phyloP scores from a whole-genome alignment of 208 protist genomes.

The Trypanosomatidae sp. region DNA sequence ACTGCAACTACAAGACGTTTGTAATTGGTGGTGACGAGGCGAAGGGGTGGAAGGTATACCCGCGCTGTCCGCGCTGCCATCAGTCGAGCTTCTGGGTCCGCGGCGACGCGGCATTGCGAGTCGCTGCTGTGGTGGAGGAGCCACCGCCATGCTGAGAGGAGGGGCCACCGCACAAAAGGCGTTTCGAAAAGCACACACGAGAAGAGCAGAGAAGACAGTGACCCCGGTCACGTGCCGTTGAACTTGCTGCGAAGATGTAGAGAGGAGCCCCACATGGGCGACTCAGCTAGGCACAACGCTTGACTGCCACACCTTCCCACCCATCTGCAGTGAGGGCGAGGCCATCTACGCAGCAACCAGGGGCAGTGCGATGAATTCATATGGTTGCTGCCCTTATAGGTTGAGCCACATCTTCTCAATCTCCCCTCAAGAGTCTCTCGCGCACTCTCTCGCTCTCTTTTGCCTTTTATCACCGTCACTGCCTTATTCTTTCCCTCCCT shows the following conservation, averaged over 20 bases:
- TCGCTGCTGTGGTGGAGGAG: constrained; percentile 9
- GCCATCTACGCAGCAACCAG: not conserved
- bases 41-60: constrained; percentile 55
- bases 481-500: not conserved
- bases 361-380: not conserved
- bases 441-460: not conserved
- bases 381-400: not conserved
- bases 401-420: not conserved
- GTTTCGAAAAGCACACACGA: not conserved
- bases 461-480: not conserved
- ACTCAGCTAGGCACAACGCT: not conserved
- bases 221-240: not conserved
- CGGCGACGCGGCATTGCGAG: constrained; percentile 66
- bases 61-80: constrained; percentile 66
- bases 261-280: not conserved
- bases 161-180: too few species aligned
- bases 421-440: not conserved
- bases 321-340: not conserved
- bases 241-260: not conserved
- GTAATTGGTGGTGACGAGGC: constrained; percentile 59
- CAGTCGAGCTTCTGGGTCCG: constrained; percentile 41
- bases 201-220: not conserved
- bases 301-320: not conserved
- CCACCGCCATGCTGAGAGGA: constrained; percentile 8
- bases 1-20: constrained; percentile 76